Base-by-base conservation (phyloP, 2,329 filamentous ascomycete species). In the Alternaria gansuensis region DNA sequence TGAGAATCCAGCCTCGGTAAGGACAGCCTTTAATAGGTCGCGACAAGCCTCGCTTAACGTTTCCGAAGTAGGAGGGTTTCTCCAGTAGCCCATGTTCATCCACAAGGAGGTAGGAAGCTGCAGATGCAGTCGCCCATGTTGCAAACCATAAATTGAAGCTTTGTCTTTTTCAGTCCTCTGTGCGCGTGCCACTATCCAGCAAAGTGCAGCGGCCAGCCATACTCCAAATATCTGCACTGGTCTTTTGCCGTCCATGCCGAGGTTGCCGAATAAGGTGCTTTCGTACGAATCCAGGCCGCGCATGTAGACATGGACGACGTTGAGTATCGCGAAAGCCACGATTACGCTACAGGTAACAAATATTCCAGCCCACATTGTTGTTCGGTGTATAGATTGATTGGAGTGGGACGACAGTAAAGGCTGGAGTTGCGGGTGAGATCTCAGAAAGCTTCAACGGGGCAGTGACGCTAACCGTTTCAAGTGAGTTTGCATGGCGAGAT, bases 81-180 rank as follows among this genome's bases (percentile, higher is more conserved):
- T 82, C 85, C 85, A 88, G 59, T 84, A 87, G 0, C 85, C 85
- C 75, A 87, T 82, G 56, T 87, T 87, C 84, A 87, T 87, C 85
- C 85, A 88, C 84, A 87, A 85, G n/a, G 79, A 80, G 4, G 64
- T 60, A 1, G 82, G 81, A 1, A 83, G 68, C 17, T 78, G 73
- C 23, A 85, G 62, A 64, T 87, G 85, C 48, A 87, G 79, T 60
- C 84, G 81, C 62, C 83, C 85, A 77, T 87, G 85, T 17, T 84
- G 82, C 6, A 87, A 74, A 1, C 82, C 81, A 62, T 87, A 87
- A 5, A 75, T 37, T 0, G 50, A 57, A 7, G 17, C 10, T 6
- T 33, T 43, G 3, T 55, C 36, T 10, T 46, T n/a, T 51, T 41
- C 28, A n/a, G n/a, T 29, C 37, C 53, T 23, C 51, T 29, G 41